A percentile compares a stretch with the other conserved stretches of the same genome.
These are phyloP conservation scores for Penicillium riverlandense DNA, from an alignment of 495 filamentous ascomycete species.

Conservation along the genomic window DNA sequence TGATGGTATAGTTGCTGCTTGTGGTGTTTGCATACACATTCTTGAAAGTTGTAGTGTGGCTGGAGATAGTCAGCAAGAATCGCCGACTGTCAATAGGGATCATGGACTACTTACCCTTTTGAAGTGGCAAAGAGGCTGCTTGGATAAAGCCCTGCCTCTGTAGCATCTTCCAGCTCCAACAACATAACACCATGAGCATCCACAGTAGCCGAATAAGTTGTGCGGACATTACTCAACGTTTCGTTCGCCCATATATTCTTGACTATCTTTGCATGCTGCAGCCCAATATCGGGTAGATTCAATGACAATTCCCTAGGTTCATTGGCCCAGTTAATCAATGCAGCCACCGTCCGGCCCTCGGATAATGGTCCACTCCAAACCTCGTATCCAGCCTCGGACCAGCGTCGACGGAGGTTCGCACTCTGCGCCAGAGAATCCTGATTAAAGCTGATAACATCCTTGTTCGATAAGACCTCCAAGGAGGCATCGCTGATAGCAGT, in stretches of 20 bases:
- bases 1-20: constrained; percentile 21
- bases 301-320: constrained; percentile 29
- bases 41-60: constrained; percentile 17
- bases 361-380: constrained; percentile 42
- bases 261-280: constrained; percentile 29
- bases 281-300: constrained; percentile 30
- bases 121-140: constrained; percentile 8
- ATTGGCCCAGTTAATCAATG: constrained; percentile 39
- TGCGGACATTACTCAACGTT: constrained; percentile 22
- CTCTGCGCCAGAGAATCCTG: constrained; percentile 46
- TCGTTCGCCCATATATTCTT: constrained; percentile 37
- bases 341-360: constrained; percentile 28
- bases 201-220: constrained; percentile 28
- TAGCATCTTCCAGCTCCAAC: constrained; percentile 31
- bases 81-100: not conserved
- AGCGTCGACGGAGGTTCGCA: constrained; percentile 25
- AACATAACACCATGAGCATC: constrained; percentile 37
- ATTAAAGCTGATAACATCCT: constrained; percentile 45
- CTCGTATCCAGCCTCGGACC: constrained; percentile 38
- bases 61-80: not conserved
- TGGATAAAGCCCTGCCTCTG: constrained; percentile 17
- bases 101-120: constrained; percentile 14
- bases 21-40: constrained; percentile 31
- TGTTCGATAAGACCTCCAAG: constrained; percentile 37
- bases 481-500: constrained; percentile 23